phyloP scores from a whole-genome alignment of 1,284 basidiomycete species.

The Sporisorium iseilematis-ciliati region DNA sequence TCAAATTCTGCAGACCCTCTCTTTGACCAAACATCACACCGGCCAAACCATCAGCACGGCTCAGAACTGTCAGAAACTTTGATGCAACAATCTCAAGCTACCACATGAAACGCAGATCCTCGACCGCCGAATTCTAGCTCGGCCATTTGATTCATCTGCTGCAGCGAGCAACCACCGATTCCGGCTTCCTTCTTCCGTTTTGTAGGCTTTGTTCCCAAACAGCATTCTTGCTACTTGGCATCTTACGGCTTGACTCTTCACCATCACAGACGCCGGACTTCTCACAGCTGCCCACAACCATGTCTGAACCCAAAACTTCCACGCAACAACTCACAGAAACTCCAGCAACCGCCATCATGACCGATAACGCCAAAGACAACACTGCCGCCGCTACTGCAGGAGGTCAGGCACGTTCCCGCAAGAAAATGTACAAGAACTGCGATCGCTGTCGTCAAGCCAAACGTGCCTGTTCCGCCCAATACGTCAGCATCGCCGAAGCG shows the following conservation, averaged over 20 bases:
- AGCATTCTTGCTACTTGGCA: background rate
- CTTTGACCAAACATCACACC: background rate
- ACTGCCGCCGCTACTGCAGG: background rate
- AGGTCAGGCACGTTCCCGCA: constrained; percentile 27
- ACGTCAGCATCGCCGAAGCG: constrained; percentile 36
- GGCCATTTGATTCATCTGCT: background rate
- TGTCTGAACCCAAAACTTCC: background rate
- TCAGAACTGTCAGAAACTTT: background rate
- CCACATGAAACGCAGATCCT: constrained; percentile 1
- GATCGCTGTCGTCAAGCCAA: constrained; percentile 43
- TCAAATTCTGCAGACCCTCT: background rate
- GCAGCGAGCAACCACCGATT: background rate
- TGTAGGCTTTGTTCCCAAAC: background rate
- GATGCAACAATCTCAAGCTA: background rate
- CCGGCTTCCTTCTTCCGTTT: background rate
- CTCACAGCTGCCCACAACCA: background rate
- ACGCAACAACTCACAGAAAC: background rate
- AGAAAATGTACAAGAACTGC: constrained; percentile 53
- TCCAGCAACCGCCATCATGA: background rate
- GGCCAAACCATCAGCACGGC: background rate
- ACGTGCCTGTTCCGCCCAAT: constrained; percentile 40
- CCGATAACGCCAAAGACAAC: background rate
- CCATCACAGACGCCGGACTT: background rate
- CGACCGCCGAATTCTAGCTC: background rate
- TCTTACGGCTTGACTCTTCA: background rate